Percentiles rank a stretch among this genome's conserved stretches.
Conservation (phyloP, 2,329 filamentous ascomycete species). For the Fusarium nodosum region DNA sequence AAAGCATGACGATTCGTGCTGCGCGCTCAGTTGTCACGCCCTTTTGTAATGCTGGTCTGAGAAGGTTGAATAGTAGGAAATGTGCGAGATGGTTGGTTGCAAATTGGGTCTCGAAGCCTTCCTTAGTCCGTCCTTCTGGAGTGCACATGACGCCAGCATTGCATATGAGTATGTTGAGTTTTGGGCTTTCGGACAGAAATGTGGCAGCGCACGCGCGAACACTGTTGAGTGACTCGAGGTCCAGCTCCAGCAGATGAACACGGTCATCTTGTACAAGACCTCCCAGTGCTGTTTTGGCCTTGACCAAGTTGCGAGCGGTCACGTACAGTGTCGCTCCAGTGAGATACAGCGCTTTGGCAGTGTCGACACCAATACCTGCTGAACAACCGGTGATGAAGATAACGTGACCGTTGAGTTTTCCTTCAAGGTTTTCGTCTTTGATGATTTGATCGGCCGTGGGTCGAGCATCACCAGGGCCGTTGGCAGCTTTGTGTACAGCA, state of each 20-base stretch:
- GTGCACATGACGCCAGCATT: conserved; percentile 20
- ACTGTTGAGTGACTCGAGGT: background rate
- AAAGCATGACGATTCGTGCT: conserved; percentile 1
- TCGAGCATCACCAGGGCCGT: background rate
- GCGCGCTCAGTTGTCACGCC: background rate
- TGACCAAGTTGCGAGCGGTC: conserved; percentile 5
- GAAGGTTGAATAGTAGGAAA: background rate
- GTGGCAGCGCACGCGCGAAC: background rate
- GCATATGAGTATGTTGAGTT: conserved; percentile 6
- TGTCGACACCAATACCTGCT: background rate
- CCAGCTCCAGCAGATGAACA: background rate
- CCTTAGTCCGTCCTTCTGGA: conserved; percentile 5
- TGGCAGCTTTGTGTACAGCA: conserved; percentile 10
- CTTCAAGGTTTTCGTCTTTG: conserved; percentile 1
- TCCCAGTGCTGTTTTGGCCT: background rate
- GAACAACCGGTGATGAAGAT: conserved; percentile 5
- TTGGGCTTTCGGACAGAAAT: background rate
- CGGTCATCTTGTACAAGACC: background rate
- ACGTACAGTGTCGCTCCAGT: conserved; percentile 11
- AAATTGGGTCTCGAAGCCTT: conserved; percentile 17
- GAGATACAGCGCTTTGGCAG: conserved; percentile 7
- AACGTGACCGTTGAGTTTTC: accelerated
- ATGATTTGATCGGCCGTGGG: conserved; percentile 13
- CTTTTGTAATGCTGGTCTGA: background rate
- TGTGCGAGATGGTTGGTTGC: conserved; percentile 13